A percentile compares a stretch with the other conserved stretches of the same genome.
phyloP scores from a whole-genome alignment of 2,329 filamentous ascomycete species.

The Coleophoma cylindrospora region DNA sequence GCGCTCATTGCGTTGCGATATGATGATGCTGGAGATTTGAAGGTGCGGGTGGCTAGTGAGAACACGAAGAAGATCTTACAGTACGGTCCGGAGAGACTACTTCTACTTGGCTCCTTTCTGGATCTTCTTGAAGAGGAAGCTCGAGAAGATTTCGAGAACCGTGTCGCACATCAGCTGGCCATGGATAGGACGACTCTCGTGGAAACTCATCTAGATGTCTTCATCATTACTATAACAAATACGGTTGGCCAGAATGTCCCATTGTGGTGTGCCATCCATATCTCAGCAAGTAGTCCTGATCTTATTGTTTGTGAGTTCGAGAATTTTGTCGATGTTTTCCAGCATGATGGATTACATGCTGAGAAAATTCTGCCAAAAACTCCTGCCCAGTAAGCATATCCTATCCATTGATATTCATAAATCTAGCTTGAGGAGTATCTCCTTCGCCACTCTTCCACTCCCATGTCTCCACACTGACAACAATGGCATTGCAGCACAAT shows the following conservation, averaged over 20 bases:
- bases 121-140: slow-evolving; percentile 12
- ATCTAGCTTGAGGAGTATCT: not conserved
- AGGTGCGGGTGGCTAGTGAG: slow-evolving; percentile 16
- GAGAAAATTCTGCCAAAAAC: slow-evolving; percentile 6
- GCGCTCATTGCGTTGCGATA: slow-evolving; percentile 17
- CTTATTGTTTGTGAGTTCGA: slow-evolving; percentile 19
- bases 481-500: slow-evolving; percentile 1
- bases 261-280: slow-evolving; percentile 11
- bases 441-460: slow-evolving; percentile 2
- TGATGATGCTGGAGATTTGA: slow-evolving; percentile 4
- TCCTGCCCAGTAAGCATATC: slow-evolving; percentile 1
- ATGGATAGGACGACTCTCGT: not conserved
- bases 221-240: slow-evolving; percentile 12
- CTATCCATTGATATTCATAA: not conserved
- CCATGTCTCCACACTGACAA: slow-evolving; percentile 1
- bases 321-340: slow-evolving; percentile 10
- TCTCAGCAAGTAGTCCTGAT: slow-evolving; percentile 3
- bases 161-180: slow-evolving; percentile 5
- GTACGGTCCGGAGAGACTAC: slow-evolving; percentile 11
- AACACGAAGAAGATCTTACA: slow-evolving; percentile 12
- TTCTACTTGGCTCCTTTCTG: slow-evolving; percentile 15
- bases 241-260: slow-evolving; percentile 7
- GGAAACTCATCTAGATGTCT: slow-evolving; percentile 14
- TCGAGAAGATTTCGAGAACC: slow-evolving; percentile 12
- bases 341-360: slow-evolving; percentile 2